Evolutionary conservation across 768 basidiomycete species (phyloP).

Genomic region (Mycena leptocephala): DNA sequence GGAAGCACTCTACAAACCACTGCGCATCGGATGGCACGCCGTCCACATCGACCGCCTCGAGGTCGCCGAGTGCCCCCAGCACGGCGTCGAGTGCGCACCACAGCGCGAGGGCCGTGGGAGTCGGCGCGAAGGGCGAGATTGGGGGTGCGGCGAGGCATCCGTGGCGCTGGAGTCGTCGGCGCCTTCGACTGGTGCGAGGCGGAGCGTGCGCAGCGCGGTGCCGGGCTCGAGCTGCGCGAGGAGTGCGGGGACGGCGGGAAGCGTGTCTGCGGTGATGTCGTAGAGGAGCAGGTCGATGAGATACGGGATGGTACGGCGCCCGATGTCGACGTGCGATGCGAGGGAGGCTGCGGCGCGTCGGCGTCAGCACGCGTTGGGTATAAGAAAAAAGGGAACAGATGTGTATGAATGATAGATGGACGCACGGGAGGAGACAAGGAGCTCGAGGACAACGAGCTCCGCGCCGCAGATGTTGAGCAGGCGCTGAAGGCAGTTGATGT

Average conservation of each 20-base stretch:
- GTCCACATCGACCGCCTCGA: neutral
- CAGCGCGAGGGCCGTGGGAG: neutral
- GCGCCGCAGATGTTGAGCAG: neutral
- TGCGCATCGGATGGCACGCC: neutral
- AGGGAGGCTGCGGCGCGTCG: neutral
- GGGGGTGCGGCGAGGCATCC: too few relatives aligned
- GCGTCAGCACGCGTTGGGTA: too few relatives aligned
- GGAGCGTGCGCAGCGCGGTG: conserved; percentile 6
- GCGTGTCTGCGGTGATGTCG: neutral
- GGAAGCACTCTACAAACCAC: neutral
- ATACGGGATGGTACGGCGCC: neutral
- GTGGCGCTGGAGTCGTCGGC: neutral
- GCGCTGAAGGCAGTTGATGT: neutral
- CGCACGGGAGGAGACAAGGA: neutral
- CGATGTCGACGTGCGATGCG: neutral
- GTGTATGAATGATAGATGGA: neutral
- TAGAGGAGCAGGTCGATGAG: neutral
- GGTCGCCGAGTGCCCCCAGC: neutral
- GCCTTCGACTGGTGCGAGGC: neutral
- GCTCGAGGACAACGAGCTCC: neutral
- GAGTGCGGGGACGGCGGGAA: neutral
- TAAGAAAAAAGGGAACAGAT: neutral
- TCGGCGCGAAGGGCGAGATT: conserved; percentile 2
- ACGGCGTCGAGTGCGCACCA: neutral
- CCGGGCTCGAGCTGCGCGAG: neutral